Percentiles rank a stretch among this genome's conserved stretches.
Evolutionary conservation across 1,284 basidiomycete genomes (phyloP).

Genomic region (Cystobasidium pallidum): DNA sequence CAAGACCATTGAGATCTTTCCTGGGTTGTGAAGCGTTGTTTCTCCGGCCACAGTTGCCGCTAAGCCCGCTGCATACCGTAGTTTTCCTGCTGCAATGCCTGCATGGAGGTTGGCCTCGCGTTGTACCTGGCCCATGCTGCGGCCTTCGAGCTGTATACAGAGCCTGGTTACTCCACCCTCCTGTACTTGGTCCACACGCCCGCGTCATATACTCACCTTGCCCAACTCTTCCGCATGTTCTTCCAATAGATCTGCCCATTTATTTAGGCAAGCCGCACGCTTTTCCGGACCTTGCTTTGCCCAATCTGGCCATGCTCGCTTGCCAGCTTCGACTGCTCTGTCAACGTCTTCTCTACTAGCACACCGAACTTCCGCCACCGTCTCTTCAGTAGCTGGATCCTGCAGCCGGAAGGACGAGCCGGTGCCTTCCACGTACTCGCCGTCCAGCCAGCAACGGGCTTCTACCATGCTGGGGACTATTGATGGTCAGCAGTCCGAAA

Average conservation of each 20-base stretch:
- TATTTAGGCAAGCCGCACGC: conserved; percentile 6
- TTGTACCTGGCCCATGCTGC: conserved; percentile 16
- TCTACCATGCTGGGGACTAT: conserved; percentile 24
- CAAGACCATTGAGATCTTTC: conserved; percentile 26
- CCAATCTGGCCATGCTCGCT: conserved; percentile 26
- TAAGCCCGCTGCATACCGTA: conserved; percentile 39
- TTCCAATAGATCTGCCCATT: conserved; percentile 4
- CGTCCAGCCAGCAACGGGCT: conserved; percentile 48
- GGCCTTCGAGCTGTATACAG: conserved; percentile 17
- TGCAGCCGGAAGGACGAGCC: conserved; percentile 41
- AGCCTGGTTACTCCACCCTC: no score
- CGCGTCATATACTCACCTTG: not conserved
- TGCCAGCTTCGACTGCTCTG: conserved; percentile 44
- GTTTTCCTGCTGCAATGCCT: not conserved
- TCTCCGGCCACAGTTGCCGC: conserved; percentile 41
- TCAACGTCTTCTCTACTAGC: conserved; percentile 48
- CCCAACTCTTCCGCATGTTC: conserved; percentile 2
- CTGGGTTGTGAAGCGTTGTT: conserved; percentile 36
- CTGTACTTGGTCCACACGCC: no score
- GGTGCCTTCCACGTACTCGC: conserved; percentile 41
- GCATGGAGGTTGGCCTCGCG: conserved; percentile 13
- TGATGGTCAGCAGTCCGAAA: no score
- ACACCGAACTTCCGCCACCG: conserved; percentile 42
- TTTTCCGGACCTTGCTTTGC: conserved; percentile 20
- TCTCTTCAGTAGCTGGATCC: conserved; percentile 49